These are phyloP conservation scores for Conticribra guillardii DNA, from an alignment of 108 stramenopile genomes.

Conservation along the genomic window DNA sequence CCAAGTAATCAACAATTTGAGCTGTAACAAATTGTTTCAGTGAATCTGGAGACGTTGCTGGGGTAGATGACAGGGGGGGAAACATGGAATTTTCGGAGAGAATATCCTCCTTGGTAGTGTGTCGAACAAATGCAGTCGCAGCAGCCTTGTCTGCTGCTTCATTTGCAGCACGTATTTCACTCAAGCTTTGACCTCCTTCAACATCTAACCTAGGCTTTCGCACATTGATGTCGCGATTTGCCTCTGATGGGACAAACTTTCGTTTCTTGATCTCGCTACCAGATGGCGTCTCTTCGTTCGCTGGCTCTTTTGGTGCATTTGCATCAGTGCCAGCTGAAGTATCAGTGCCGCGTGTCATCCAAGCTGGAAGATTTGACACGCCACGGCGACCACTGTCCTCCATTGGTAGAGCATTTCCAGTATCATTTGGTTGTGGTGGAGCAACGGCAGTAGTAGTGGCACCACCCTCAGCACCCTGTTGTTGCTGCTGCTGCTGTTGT, in stretches of 20 bases:
- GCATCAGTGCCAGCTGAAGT: neutral
- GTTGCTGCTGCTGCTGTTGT: conserved; percentile 10
- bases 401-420: conserved; percentile 5
- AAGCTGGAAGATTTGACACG: conserved; percentile 81
- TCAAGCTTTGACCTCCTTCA: conserved; percentile 28
- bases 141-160: conserved; percentile 43
- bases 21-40: conserved; percentile 56
- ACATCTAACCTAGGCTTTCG: conserved; percentile 47
- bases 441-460: neutral
- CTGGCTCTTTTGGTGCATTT: conserved; percentile 34
- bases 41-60: conserved; percentile 21
- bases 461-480: neutral
- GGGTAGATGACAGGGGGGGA: conserved; percentile 43
- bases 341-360: conserved; percentile 68
- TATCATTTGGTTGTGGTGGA: conserved; percentile 1
- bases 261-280: no score
- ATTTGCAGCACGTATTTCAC: conserved; percentile 55
- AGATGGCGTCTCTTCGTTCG: no score
- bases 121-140: conserved; percentile 14
- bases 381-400: conserved; percentile 58
- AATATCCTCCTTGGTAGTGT: conserved; percentile 45
- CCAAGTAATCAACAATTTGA: conserved; percentile 75
- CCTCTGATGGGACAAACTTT: conserved; percentile 52
- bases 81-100: conserved; percentile 34
- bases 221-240: conserved; percentile 50